Evolutionary conservation across 176 grass and related monocot species (phyloP).

Genomic region (Zoysia pacifica): DNA sequence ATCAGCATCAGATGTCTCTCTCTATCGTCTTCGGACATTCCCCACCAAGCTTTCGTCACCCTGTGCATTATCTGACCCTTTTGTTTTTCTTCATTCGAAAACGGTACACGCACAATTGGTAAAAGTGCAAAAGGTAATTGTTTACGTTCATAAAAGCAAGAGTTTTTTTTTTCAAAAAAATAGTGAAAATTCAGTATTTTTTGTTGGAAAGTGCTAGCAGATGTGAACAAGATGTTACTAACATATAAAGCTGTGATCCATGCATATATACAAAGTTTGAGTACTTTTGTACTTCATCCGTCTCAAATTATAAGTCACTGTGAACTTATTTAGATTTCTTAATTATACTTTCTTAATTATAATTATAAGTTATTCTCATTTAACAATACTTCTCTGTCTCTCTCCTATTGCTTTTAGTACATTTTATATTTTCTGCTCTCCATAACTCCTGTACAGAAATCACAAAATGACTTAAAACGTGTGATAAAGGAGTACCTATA

Average conservation of each 20-base stretch:
- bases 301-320: too few species aligned
- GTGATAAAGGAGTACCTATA: slow-evolving; percentile 13
- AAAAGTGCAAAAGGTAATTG: neutral
- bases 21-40: slow-evolving; percentile 11
- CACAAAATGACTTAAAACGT: too few species aligned
- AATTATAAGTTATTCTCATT: too few species aligned
- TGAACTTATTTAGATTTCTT: too few species aligned
- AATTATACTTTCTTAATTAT: too few species aligned
- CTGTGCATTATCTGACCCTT: neutral
- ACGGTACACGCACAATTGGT: neutral
- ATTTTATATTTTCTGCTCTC: too few species aligned
- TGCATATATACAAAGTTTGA: too few species aligned
- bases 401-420: too few species aligned
- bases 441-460: too few species aligned
- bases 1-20: slow-evolving; percentile 28
- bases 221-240: slow-evolving; percentile 12
- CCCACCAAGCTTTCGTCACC: slow-evolving; percentile 14
- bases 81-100: slow-evolving; percentile 15
- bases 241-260: neutral
- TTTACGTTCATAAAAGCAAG: neutral
- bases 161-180: neutral
- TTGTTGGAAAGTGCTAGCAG: neutral
- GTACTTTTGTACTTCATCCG: too few species aligned
- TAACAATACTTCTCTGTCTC: too few species aligned
- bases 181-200: neutral